These are phyloP conservation scores for Petunia hybrid DNA, from an alignment of 305 asterid genomes.

Conservation along the genomic window DNA sequence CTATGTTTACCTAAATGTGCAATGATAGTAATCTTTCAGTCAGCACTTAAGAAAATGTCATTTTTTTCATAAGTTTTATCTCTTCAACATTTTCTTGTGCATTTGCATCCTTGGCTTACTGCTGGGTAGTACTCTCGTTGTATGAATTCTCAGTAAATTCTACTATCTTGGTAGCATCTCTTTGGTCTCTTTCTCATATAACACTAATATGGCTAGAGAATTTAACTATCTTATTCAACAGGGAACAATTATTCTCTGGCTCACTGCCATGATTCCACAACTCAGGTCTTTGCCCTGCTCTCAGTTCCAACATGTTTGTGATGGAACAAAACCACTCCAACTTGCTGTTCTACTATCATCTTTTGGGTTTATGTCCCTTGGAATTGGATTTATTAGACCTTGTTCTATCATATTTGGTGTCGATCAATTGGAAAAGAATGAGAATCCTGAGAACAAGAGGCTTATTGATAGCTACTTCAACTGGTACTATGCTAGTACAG, in stretches of 20 bases:
- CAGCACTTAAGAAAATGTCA: neutral
- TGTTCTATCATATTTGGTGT: slow-evolving; percentile 70
- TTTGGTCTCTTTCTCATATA: neutral
- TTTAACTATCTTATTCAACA: neutral
- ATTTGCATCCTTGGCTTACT: neutral
- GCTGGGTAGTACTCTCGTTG: neutral
- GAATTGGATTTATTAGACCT: slow-evolving; percentile 41
- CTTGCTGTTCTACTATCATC: slow-evolving; percentile 12
- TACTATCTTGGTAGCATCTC: neutral
- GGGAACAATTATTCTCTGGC: slow-evolving; percentile 16
- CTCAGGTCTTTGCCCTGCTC: slow-evolving; percentile 55
- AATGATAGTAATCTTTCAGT: neutral
- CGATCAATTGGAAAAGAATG: slow-evolving; percentile 44
- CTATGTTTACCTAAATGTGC: neutral
- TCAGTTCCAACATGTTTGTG: neutral
- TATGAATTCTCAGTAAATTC: neutral
- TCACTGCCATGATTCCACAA: slow-evolving; percentile 1
- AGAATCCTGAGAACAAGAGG: neutral
- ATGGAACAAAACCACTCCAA: slow-evolving; percentile 38
- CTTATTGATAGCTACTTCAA: slow-evolving; percentile 50
- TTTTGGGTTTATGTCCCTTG: slow-evolving; percentile 22
- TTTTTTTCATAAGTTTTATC: neutral
- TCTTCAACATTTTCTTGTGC: neutral
- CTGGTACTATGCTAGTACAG: neutral
- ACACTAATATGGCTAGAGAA: neutral